phyloP scores from a whole-genome alignment of 305 asterid genomes.

The Fraxinus nigra region DNA sequence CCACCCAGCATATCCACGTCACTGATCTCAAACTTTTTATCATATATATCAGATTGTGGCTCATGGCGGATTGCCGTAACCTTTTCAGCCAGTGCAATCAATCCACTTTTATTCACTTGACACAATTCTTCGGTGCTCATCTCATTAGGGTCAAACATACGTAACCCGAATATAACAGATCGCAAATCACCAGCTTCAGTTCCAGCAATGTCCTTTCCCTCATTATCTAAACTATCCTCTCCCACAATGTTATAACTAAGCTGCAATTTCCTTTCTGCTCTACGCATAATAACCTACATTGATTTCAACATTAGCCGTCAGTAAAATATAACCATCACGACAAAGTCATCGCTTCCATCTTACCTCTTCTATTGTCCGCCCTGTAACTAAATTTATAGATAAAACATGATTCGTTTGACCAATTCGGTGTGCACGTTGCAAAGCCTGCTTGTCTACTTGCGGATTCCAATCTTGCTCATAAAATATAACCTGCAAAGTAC shows the following conservation, averaged over 20 bases:
- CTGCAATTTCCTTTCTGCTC: conserved; percentile 83
- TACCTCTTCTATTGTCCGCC: conserved; percentile 88
- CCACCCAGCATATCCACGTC: conserved; percentile 39
- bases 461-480: conserved; percentile 99
- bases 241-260: conserved; percentile 86
- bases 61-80: conserved; percentile 58
- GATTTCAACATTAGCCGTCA: conserved; percentile 25
- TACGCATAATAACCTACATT: conserved; percentile 77
- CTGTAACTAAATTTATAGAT: conserved; percentile 75
- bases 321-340: conserved; percentile 14
- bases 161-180: conserved; percentile 77
- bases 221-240: conserved; percentile 50
- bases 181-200: conserved; percentile 73
- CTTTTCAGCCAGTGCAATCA: conserved; percentile 59
- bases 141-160: conserved; percentile 64
- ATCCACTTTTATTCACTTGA: conserved; percentile 41
- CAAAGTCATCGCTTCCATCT: conserved; percentile 15
- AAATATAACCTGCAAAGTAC: conserved; percentile 68
- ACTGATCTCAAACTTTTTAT: conserved; percentile 62
- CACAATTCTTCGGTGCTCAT: conserved; percentile 44
- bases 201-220: conserved; percentile 50
- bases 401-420: conserved; percentile 89
- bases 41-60: conserved; percentile 37
- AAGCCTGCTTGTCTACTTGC: conserved; percentile 97
- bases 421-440: conserved; percentile 96